Conservation (phyloP, 2,329 filamentous ascomycete genomes). For the Camptophora hylomeconis region DNA sequence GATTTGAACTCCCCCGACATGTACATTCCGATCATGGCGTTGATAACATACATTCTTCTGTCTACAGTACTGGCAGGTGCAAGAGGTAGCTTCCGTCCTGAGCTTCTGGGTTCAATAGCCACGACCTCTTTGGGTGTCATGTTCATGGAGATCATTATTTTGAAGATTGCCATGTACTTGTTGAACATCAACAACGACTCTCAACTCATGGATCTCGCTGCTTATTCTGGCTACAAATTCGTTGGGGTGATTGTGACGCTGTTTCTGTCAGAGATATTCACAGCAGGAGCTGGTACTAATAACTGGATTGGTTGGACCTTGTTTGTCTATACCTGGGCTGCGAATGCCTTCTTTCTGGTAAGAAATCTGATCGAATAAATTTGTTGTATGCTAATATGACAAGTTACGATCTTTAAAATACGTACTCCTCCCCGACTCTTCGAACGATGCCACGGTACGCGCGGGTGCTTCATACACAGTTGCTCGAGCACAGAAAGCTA, state of each 20-base stretch:
- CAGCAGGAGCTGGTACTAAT: conserved; percentile 66
- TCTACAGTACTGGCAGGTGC: conserved; percentile 83
- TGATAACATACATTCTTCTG: conserved; percentile 93
- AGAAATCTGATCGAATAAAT: too few species aligned
- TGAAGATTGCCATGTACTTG: conserved; percentile 89
- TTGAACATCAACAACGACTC: conserved; percentile 87
- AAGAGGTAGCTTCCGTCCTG: conserved; percentile 82
- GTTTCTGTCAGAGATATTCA: conserved; percentile 62
- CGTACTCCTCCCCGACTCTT: conserved; percentile 77
- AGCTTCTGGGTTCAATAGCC: conserved; percentile 80
- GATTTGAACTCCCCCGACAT: conserved; percentile 97
- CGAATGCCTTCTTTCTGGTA: conserved; percentile 92
- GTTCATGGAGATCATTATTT: conserved; percentile 70
- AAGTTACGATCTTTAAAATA: conserved; percentile 92
- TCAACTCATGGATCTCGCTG: conserved; percentile 83
- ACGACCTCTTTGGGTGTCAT: conserved; percentile 74
- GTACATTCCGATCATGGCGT: conserved; percentile 97
- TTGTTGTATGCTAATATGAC: conserved; percentile 11
- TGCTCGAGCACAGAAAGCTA: conserved; percentile 71
- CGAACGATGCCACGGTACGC: conserved; percentile 46
- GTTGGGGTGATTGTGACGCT: conserved; percentile 90
- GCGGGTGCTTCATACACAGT: conserved; percentile 51
- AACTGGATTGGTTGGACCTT: conserved; percentile 80
- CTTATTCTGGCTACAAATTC: conserved; percentile 97
- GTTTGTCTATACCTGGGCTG: conserved; percentile 83